Evolutionary conservation across 129 eudicot genomes (phyloP).

Genomic region (Kitagawia praeruptora): DNA sequence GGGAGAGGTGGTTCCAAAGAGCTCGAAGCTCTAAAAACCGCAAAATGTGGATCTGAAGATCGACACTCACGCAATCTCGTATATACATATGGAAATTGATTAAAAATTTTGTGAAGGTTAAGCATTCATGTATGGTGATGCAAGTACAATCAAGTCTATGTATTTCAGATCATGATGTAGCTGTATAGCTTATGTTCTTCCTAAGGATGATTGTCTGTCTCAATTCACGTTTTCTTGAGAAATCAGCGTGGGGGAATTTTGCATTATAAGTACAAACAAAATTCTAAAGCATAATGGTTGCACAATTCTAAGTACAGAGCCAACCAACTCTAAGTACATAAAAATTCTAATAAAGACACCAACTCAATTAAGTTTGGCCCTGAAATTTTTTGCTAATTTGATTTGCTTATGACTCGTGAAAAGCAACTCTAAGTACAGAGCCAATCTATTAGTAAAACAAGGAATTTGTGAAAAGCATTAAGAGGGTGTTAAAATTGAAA

Average conservation of each 20-base stretch:
- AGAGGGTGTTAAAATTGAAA: no score
- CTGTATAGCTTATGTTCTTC: background rate
- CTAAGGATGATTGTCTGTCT: background rate
- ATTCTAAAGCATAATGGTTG: no score
- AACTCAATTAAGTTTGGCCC: no score
- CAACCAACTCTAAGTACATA: no score
- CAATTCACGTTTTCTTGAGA: background rate
- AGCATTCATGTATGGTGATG: background rate
- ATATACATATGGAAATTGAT: background rate
- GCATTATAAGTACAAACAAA: no score
- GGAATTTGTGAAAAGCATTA: no score
- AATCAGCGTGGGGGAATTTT: background rate
- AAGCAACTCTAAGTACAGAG: no score
- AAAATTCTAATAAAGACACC: no score
- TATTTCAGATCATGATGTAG: background rate
- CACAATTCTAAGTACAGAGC: no score
- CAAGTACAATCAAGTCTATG: background rate
- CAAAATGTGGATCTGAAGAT: background rate
- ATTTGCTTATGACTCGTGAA: no score
- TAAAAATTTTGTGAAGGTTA: background rate
- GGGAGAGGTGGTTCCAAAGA: constrained; percentile 4
- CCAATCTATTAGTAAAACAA: no score
- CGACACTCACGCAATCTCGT: background rate
- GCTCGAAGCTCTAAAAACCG: background rate
- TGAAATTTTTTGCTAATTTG: no score